Evolutionary conservation across 2,329 filamentous ascomycete genomes (phyloP), one percentile per base, ranked within the genome.

Genomic region (Fusarium sp.): DNA sequence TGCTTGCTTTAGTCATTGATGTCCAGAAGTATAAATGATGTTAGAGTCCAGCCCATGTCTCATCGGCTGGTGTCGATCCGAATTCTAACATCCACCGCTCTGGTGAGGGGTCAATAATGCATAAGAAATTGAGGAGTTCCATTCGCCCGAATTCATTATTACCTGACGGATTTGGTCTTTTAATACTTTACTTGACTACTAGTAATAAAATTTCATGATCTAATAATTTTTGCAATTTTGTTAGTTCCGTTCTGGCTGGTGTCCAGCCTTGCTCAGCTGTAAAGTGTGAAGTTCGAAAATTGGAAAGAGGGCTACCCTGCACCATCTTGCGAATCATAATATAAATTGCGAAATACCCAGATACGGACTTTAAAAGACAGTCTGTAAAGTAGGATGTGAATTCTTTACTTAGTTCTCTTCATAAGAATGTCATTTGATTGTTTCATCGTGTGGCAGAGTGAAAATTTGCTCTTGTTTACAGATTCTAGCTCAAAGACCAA

Each of bases 151-250:
- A n/a, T n/a, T 1, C 6, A 6, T 3, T 38, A 5, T 15, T 27
- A 8, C 9, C 1, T n/a, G 17, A 26, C 30, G 10, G 10, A 30
- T 30, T 8, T 30, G 5, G 5, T n/a, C 17, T 5, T 52, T 17
- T 2, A 26, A 9, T 26, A n/a, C 5, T 15, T 15, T 12, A 8
- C 11, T 8, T 2, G 8, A 1, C 17, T 26, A 0, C 0, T 1
- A 17, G 11, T 18, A 8, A 15, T 8, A 6, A 1, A 26, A 6
- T n/a, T 8, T 1, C 3, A 5, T 7, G 3, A 5, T 2, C 8
- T 14, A 4, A 20, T 15, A 7, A 20, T 12, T 37, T 27, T 12
- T 38, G 32, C 7, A 38, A 38, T 15, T 38, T 26, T n/a, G 6
- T 7, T 17, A n/a, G 13, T 12, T 15, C 20, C 26, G 48, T 3